Base-by-base conservation (phyloP, 805 yeast species). In the Ogataea nitratoaversa region DNA sequence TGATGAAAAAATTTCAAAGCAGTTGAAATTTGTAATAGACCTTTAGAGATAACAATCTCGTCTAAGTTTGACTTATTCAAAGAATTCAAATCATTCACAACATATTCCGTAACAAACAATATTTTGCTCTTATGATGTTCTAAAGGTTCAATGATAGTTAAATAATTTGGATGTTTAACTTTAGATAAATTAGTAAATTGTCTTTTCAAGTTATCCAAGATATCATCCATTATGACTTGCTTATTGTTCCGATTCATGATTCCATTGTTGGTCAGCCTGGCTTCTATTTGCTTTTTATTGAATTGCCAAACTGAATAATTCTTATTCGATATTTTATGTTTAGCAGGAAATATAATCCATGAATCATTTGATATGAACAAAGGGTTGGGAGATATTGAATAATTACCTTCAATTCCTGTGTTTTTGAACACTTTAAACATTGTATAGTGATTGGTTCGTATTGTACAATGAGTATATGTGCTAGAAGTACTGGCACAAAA, bases 271-370 rank as follows among this genome's bases (percentile, higher is more conserved):
- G 64, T 47, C 19, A 89, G 58, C 40, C 66, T 65, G 6, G 72
- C 59, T 48, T 85, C 90, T 48, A 85, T 78, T 40, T 77, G 79
- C 55, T 80, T 77, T 66, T 89, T 90, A 59, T 84, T 95, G 54
- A 89, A 85, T 23, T 84, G 80, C 64, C 93, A 89, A 9, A 91
- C 95, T 2, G 95, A 84, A 2, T 79, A 95, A 42, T 69, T 62
- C 34, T 76, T 71, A 28, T 81, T 80, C 2, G 78, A 66, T 19
- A 74, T 66, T 48, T 78, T 76, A 41, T 81, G 82, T 47, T 82
- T 84, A n/a, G 91, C 97, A 2, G 91, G 88, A 54, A 77, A 85
- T 0, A 90, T 78, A 6, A 80, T 62, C 97, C 97, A 90, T 16
- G 90, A 84, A 18, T 85, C 95, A 7, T 83, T 72, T 14, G 71